phyloP scores from a whole-genome alignment of 202 grass and related monocot species.

The Elaeis oleifera region DNA sequence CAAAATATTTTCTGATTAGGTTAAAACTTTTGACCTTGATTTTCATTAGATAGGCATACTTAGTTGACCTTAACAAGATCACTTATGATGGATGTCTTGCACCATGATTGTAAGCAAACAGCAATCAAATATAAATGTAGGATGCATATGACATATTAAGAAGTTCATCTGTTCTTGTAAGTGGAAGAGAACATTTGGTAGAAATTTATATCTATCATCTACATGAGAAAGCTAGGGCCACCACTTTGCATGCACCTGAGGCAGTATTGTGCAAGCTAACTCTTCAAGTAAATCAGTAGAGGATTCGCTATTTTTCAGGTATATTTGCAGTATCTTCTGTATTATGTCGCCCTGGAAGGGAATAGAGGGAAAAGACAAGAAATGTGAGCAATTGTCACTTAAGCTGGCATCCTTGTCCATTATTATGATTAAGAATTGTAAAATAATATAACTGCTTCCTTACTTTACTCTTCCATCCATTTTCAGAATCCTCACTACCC shows the following conservation, averaged over 20 bases:
- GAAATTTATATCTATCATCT: constrained; percentile 22
- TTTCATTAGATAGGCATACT: neutral
- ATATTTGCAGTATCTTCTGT: constrained; percentile 79
- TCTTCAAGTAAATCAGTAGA: constrained; percentile 55
- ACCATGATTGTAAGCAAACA: too few species aligned
- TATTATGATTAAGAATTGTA: too few species aligned
- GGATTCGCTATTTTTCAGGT: constrained; percentile 70
- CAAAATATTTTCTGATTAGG: constrained; percentile 20
- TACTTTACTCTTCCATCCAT: constrained; percentile 61
- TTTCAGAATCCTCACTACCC: constrained; percentile 43
- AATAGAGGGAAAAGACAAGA: neutral
- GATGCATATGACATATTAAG: too few species aligned
- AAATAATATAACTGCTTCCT: constrained; percentile 1
- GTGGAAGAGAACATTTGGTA: constrained; percentile 3
- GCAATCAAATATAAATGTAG: too few species aligned
- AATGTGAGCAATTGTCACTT: neutral
- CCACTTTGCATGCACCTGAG: constrained; percentile 26
- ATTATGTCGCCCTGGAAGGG: constrained; percentile 50
- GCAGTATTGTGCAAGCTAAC: constrained; percentile 30
- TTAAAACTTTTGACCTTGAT: neutral
- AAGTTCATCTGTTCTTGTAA: neutral
- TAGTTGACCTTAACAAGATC: neutral
- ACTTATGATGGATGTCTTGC: too few species aligned
- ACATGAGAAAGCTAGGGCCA: constrained; percentile 11
- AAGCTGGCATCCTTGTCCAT: neutral